phyloP scores from a whole-genome alignment of 768 basidiomycete species.

The Collybia nuda region DNA sequence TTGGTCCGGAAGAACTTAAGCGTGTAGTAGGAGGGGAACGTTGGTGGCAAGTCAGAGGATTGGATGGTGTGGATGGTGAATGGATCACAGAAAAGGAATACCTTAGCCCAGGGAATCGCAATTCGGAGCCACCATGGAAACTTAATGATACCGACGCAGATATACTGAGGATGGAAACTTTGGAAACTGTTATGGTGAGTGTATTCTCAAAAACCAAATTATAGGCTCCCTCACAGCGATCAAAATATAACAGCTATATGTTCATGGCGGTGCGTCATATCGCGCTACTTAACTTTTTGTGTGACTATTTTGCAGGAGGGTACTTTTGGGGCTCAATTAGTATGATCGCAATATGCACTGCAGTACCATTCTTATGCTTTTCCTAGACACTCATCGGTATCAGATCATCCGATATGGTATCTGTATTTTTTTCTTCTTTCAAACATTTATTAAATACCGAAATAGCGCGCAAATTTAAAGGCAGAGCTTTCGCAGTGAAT shows the following conservation, averaged over 20 bases:
- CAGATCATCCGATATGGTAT: slow-evolving; percentile 57
- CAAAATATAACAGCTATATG: slow-evolving; percentile 48
- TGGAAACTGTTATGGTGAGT: slow-evolving; percentile 57
- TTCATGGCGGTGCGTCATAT: slow-evolving; percentile 52
- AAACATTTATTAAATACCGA: slow-evolving; percentile 11
- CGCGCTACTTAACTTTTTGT: neutral
- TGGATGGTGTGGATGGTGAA: slow-evolving; percentile 66
- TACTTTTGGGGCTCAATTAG: slow-evolving; percentile 70
- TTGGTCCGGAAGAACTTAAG: slow-evolving; percentile 69
- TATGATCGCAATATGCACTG: slow-evolving; percentile 19
- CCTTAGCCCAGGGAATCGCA: slow-evolving; percentile 22
- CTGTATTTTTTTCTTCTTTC: neutral
- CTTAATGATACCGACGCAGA: slow-evolving; percentile 35
- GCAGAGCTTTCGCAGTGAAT: slow-evolving; percentile 65
- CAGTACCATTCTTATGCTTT: neutral
- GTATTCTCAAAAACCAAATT: neutral
- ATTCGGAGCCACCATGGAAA: slow-evolving; percentile 25
- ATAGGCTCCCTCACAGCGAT: neutral
- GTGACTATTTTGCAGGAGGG: slow-evolving; percentile 37
- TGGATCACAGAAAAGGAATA: slow-evolving; percentile 58
- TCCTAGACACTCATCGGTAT: slow-evolving; percentile 57
- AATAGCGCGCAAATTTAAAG: slow-evolving; percentile 68
- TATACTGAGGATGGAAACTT: slow-evolving; percentile 50
- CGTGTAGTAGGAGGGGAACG: slow-evolving; percentile 70
- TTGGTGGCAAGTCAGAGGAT: slow-evolving; percentile 83